Base-by-base conservation (phyloP, 1,139 yeast genomes). In the Kluyveromyces sp. region DNA sequence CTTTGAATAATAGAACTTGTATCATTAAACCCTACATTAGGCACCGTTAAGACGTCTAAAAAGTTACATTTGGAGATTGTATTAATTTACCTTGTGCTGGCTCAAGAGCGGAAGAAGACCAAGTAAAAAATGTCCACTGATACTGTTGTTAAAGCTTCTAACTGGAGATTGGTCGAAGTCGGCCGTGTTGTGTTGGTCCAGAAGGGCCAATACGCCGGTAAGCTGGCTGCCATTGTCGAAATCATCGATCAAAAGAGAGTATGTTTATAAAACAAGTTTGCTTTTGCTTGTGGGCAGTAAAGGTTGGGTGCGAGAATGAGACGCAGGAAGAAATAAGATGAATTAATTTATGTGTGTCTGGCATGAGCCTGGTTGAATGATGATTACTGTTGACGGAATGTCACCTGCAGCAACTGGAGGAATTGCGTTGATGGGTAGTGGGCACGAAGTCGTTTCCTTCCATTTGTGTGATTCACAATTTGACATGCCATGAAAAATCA, bases 221-320 rank as follows among this genome's bases (percentile, higher is more conserved):
- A 85, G 75, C 78, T 89, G 69, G 97, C 96, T 67, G 77, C 94
- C 70, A 80, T 89, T 67, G 96, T 88, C 67, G 98, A 94, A 80
- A 87, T 94, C 77, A 86, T 94, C 70, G 97, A 94, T 80, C 96
- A 89, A 81, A 88, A 86, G 83, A 86, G 96, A 78, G 97, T 83
- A 80, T 71, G 89, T 81, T 62, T 47, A 32, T 32, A 39, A 11
- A 35, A 17, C 6, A 22, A 9, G 26, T 22, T 22, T 22, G 26
- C 9, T n/a, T n/a, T n/a, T n/a, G n/a, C n/a, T n/a, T n/a, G n/a
- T n/a, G n/a, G n/a, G n/a, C n/a, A n/a, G n/a, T n/a, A n/a, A n/a
- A n/a, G n/a, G n/a, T n/a, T n/a, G 19, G 7, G 22, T 33, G 36
- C 36, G 19, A 13, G 22, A 16, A 31, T 31, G 33, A 12, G 33